Percentiles rank a stretch among this genome's conserved stretches.
Conservation (phyloP, 2,329 filamentous ascomycete species). For the Graphilbum sp. region DNA sequence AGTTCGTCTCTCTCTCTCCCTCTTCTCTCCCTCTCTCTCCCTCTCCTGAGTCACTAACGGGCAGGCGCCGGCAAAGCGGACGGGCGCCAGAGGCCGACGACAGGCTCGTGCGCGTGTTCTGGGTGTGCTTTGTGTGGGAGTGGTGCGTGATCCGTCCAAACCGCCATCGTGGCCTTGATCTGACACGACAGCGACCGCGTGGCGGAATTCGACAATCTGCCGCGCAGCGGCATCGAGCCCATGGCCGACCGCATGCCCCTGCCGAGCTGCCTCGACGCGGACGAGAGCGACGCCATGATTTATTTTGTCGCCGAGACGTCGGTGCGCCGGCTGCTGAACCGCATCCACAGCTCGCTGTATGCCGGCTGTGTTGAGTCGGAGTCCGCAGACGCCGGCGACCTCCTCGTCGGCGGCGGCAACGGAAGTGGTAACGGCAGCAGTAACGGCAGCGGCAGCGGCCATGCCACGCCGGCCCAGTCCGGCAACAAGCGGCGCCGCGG, state of each 20-base stretch:
- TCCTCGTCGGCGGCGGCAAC: too few species aligned
- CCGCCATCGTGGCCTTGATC: too few species aligned
- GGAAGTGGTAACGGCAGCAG: slow-evolving; percentile 1
- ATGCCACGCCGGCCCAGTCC: not conserved
- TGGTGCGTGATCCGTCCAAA: slow-evolving; percentile 33
- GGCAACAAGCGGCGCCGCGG: slow-evolving; percentile 1
- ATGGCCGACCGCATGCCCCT: slow-evolving; percentile 20
- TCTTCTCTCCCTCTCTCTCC: too few species aligned
- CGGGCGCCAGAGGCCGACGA: slow-evolving; percentile 18
- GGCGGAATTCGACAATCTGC: slow-evolving; percentile 41
- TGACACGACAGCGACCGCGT: slow-evolving; percentile 51
- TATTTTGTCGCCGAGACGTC: slow-evolving; percentile 25
- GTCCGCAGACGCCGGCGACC: too few species aligned
- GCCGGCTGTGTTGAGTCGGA: too few species aligned
- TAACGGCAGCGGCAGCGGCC: slow-evolving; percentile 2
- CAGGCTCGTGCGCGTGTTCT: slow-evolving; percentile 42
- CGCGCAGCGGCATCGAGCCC: slow-evolving; percentile 20
- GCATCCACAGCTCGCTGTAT: slow-evolving; percentile 25
- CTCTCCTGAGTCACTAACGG: too few species aligned
- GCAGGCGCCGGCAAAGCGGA: not conserved
- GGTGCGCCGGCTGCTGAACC: slow-evolving; percentile 23
- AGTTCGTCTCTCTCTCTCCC: slow-evolving; percentile 9
- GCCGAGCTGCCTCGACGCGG: slow-evolving; percentile 16
- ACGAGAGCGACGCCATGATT: slow-evolving; percentile 19
- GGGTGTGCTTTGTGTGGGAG: slow-evolving; percentile 58